Percentiles rank a stretch among this genome's conserved stretches.
Evolutionary conservation across 2,329 filamentous ascomycete species (phyloP).

Genomic region (Apiospora hydei): DNA sequence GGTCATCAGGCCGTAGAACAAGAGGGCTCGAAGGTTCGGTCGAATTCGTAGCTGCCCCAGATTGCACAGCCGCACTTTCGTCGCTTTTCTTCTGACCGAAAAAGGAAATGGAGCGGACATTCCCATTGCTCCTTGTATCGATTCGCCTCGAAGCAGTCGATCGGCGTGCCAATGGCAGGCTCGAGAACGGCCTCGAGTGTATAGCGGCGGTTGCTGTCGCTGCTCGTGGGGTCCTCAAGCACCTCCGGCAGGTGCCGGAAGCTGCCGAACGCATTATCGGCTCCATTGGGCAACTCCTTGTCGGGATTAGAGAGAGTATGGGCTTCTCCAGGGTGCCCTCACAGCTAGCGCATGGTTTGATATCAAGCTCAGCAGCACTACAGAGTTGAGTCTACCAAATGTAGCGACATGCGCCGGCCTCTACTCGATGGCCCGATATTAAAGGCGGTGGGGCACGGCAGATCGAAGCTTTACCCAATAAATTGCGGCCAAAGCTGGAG

Average conservation of each 20-base stretch:
- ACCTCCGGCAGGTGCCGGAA: conserved; percentile 40
- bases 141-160: not conserved
- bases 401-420: too few species aligned
- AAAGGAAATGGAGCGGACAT: conserved; percentile 16
- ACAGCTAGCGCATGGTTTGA: not conserved
- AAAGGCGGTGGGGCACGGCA: conserved; percentile 22
- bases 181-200: conserved; percentile 27
- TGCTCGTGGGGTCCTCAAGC: conserved; percentile 32
- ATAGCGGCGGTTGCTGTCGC: conserved; percentile 12
- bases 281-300: conserved; percentile 35
- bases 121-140: not conserved
- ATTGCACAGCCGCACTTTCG: not conserved
- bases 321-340: not conserved
- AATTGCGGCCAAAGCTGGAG: conserved; percentile 13
- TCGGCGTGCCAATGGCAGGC: conserved; percentile 24
- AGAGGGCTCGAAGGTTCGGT: conserved; percentile 35
- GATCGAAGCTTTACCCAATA: conserved; percentile 20
- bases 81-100: conserved; percentile 9
- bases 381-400: too few species aligned
- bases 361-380: not conserved
- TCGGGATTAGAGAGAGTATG: not conserved
- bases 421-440: conserved; percentile 2
- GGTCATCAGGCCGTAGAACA: conserved; percentile 73
- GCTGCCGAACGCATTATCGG: conserved; percentile 37
- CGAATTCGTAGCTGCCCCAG: conserved; percentile 31